Conservation (phyloP, 1,284 basidiomycete species). For the Apiotrichum brassicae region DNA sequence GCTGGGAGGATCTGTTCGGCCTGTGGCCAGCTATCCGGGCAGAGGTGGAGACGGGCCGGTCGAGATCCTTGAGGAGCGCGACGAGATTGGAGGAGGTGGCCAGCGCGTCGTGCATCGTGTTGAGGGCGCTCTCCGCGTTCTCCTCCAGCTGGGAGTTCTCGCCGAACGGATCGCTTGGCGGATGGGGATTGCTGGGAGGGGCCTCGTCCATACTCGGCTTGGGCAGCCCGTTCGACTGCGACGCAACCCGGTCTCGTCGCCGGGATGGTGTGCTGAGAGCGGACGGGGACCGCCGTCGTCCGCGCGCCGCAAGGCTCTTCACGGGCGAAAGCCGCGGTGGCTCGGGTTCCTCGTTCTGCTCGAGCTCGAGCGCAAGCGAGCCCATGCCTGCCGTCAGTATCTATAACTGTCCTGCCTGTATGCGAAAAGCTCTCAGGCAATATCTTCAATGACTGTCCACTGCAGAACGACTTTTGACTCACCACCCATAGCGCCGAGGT, state of each 20-base stretch:
- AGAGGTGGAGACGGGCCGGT: not conserved
- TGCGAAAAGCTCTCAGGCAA: not conserved
- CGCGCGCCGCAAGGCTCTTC: not conserved
- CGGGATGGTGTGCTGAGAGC: too few species aligned
- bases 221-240: too few species aligned
- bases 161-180: too few species aligned
- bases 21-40: not conserved
- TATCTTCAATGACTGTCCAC: not conserved
- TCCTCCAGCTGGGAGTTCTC: not conserved
- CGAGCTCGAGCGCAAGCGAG: constrained; percentile 11
- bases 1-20: not conserved
- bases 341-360: not conserved
- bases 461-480: too few species aligned
- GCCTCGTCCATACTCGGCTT: too few species aligned
- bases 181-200: too few species aligned
- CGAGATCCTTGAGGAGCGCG: not conserved
- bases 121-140: not conserved
- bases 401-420: too few species aligned
- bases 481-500: not conserved
- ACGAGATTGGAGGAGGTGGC: not conserved
- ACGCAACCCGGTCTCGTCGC: too few species aligned
- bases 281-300: not conserved
- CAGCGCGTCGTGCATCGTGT: not conserved
- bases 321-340: not conserved
- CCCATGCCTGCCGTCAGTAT: constrained; percentile 2